Evolutionary conservation across 129 eudicot genomes (phyloP), one percentile per base, ranked within the genome.

Genomic region (Saussurea involucrata): DNA sequence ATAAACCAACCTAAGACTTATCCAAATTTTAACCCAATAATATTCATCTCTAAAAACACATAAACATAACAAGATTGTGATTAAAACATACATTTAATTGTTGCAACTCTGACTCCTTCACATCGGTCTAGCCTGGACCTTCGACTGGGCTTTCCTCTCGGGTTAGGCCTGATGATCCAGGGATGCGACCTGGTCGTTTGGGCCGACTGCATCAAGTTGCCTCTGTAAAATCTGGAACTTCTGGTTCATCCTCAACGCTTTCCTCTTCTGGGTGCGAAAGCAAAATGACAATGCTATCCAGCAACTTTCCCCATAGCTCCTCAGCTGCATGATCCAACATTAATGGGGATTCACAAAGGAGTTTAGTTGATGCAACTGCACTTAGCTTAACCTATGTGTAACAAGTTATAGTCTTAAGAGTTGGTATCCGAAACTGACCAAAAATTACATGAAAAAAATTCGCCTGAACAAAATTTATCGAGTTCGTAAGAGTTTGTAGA

Each of bases 161-260:
- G n/a, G n/a, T n/a, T n/a, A n/a, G n/a, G n/a, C n/a, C n/a, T n/a
- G n/a, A n/a, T n/a, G n/a, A n/a, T n/a, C n/a, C n/a, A n/a, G n/a
- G n/a, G n/a, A n/a, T n/a, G n/a, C n/a, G n/a, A n/a, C n/a, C n/a
- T n/a, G n/a, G n/a, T n/a, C n/a, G n/a, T n/a, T n/a, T n/a, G n/a
- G n/a, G n/a, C n/a, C n/a, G n/a, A n/a, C n/a, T n/a, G n/a, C n/a
- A n/a, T n/a, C n/a, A n/a, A 11, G 85, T 84, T 68, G 90, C 83
- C 74, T 92, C 97, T 46, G 85, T 86, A 81, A 95, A 92, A 88
- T 95, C 99, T 7, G 96, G 99, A 77, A 91, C 95, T 42, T 95
- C 99, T 17, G 89, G 83, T 79, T 95, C 99, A 73, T 95, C 97
- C 83, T 85, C 92, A 66, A 95, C 92, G 83, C 99, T 88, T 21